Evolutionary conservation across 805 yeast genomes (phyloP).

Genomic region (Hanseniaspora meyeri): DNA sequence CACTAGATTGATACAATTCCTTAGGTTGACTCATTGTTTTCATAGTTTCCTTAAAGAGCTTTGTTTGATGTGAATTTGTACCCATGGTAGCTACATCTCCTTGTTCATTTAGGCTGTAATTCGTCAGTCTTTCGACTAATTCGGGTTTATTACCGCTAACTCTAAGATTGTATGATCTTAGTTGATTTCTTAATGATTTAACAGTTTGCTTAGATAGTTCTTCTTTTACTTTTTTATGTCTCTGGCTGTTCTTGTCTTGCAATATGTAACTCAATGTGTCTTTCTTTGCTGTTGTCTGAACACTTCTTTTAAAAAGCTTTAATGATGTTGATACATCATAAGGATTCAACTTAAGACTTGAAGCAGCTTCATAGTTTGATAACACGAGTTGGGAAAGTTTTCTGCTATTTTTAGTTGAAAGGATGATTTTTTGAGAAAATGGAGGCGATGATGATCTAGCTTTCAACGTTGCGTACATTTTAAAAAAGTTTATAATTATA

Average conservation of each 20-base stretch:
- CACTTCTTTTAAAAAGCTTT: not conserved
- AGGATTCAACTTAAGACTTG: not conserved
- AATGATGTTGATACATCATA: not conserved
- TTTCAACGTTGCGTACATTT: not conserved
- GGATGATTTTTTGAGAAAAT: not conserved
- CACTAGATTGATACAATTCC: not conserved
- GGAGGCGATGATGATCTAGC: not conserved
- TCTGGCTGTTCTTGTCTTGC: not conserved
- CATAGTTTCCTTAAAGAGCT: not conserved
- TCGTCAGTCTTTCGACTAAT: conserved; percentile 29
- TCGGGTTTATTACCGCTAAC: conserved; percentile 53
- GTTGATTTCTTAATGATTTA: conserved; percentile 44
- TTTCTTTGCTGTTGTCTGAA: conserved; percentile 3
- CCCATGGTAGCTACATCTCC: too few species aligned
- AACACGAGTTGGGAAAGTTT: not conserved
- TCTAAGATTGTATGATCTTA: conserved; percentile 47
- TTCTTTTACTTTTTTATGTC: not conserved
- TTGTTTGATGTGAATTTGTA: not conserved
- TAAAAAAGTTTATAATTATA: not conserved
- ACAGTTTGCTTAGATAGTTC: conserved; percentile 33
- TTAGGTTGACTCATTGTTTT: not conserved
- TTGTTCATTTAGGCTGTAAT: not conserved
- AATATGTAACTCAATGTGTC: not conserved
- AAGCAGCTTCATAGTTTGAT: not conserved
- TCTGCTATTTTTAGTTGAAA: not conserved